Evolutionary conservation across 768 basidiomycete species (phyloP), one percentile per base, ranked within the genome.

Genomic region (Sistotremastrum niveocremeum): DNA sequence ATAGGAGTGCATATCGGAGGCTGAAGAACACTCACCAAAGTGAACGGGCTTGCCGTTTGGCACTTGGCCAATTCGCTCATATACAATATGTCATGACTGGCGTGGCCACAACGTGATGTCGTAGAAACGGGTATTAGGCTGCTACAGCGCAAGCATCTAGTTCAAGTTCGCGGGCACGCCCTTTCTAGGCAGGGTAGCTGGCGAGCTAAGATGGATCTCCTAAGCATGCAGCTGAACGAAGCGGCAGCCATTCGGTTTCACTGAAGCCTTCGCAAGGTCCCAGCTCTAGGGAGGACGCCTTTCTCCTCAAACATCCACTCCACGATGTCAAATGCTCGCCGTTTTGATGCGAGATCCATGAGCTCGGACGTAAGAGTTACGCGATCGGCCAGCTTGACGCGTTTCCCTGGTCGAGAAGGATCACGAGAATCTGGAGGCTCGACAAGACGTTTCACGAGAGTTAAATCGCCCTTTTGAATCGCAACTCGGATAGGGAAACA

Each of bases 401-500:
- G 66, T 20, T 20, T 20, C 1, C 20, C 20, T 2, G 20, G 20
- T 2, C 20, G 20, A 20, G 20, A 20, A 20, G 20, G 20, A 20
- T 20, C 28, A 31, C 28, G 37, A 41, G 42, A 37, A 28, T 50
- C 42, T 41, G 58, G 55, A n/a, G 73, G 65, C 56, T 89, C 84
- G 41, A 95, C 70, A n/a, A 97, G 71, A 60, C 84, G 58, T 56
- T 72, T 77, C 37, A 95, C 80, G 39, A 91, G 63, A 0, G 58
- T 49, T 6, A 91, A 62, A 49, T 88, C 76, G 50, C 72, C 75
- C 53, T 73, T 74, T 37, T 73, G 71, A 43, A 95, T 83, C 2
- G 91, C 91, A 3, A 88, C 72, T 42, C 70, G 64, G 11, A 95
- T 68, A 0, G 89, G 71, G n/a, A 90, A 64, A 20, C 66, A 71